Base-by-base conservation (phyloP, 2,329 filamentous ascomycete species). In the Beauveria sp. region DNA sequence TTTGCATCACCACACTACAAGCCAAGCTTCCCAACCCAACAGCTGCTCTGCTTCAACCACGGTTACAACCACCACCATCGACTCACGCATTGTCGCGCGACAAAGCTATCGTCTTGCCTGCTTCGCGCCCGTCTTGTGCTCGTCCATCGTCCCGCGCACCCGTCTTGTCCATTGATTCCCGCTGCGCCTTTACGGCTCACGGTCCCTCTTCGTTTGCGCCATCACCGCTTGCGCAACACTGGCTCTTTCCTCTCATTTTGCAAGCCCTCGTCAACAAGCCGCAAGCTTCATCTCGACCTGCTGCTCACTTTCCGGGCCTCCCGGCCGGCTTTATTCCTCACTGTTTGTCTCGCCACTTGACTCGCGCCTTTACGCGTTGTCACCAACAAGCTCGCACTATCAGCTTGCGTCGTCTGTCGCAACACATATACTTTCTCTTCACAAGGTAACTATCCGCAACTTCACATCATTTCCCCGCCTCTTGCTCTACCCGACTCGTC, bases 381-480 rank as follows among this genome's bases (percentile, higher is more conserved):
- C 57, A 51, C 57, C 48, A 52, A 46, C 38, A 42, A 14, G 56
- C 56, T 50, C 40, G 46, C n/a, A 42, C 48, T 46, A 53, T n/a
- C 56, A 60, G 24, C 49, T 42, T 60, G 57, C 57, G 57, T 49
- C 57, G 48, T 60, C 26, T 60, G 57, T 46, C 40, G 40, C 48
- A 26, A 22, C 38, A 24, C 22, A 40, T 49, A 40, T 49, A 50
- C 10, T 38, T 45, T 8, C 12, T 45, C 24, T 20, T 43, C 38
- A n/a, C 26, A 40, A 60, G 57, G 57, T 60, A 60, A 60, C 48
- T 53, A 59, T 60, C 9, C 40, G 12, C 34, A 50, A 14, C 57
- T 53, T 60, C 28, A n/a, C 46, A 46, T 45, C 57, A 51, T 60
- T 20, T 18, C 18, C 26, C 38, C 38, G 38, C 48, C 57, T 48